A percentile compares a stretch with the other conserved stretches of the same genome.
Evolutionary conservation across 352 stramenopile genomes (phyloP).

Genomic region (Pythium rhizo-oryzae): DNA sequence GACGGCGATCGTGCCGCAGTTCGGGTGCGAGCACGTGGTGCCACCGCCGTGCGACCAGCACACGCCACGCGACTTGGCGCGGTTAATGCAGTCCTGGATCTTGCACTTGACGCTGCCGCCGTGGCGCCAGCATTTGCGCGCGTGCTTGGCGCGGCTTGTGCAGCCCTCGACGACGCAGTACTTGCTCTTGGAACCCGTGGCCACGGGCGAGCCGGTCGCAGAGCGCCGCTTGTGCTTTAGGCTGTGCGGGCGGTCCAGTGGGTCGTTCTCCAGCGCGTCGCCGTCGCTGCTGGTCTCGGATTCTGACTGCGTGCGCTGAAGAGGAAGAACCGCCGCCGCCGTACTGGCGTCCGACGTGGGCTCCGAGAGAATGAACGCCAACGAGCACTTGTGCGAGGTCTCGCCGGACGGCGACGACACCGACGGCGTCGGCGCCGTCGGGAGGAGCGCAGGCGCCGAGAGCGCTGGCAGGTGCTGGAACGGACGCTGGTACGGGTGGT

Average conservation of each 20-base stretch:
- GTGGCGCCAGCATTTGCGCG: constrained; percentile 60
- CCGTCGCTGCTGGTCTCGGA: constrained; percentile 21
- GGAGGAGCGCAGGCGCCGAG: background rate
- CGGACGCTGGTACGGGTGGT: background rate
- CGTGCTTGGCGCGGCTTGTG: constrained; percentile 56
- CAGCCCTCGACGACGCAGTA: constrained; percentile 60
- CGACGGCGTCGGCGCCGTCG: background rate
- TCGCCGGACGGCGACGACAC: constrained; percentile 7
- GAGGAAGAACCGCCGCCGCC: background rate
- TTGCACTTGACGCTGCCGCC: constrained; percentile 63
- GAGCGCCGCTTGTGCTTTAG: constrained; percentile 21
- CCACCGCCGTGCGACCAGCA: constrained; percentile 66
- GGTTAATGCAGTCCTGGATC: constrained; percentile 57
- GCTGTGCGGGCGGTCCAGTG: background rate
- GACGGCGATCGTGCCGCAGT: constrained; percentile 57
- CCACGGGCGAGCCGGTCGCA: background rate
- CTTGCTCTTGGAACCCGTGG: constrained; percentile 42
- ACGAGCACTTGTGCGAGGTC: constrained; percentile 16
- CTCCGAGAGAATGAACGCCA: constrained; percentile 20
- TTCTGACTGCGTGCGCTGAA: background rate
- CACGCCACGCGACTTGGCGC: constrained; percentile 63
- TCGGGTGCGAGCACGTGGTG: constrained; percentile 47
- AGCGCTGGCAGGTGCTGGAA: background rate
- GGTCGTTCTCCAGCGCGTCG: constrained; percentile 13
- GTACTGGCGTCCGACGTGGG: background rate